Base-by-base conservation (phyloP, 2,329 filamentous ascomycete species). In the Verticillium dahliae region DNA sequence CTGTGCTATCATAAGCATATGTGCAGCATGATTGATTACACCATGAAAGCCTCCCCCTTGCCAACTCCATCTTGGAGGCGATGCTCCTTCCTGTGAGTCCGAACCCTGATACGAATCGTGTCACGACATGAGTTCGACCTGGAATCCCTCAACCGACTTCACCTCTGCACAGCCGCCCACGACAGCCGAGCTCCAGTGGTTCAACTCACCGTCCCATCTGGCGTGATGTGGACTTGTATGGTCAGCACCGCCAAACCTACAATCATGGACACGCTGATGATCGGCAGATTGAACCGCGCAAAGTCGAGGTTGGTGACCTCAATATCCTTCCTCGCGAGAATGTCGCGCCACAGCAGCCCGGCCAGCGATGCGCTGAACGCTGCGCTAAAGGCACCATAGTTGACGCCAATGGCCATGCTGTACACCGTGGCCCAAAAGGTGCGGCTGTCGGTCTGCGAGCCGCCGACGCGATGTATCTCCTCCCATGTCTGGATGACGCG, bases 351-450 rank as follows among this genome's bases (percentile, higher is more conserved):
- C 0, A 91, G 74, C 7, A 91, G 77, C 1, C 89, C 89, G 1
- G 89, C 89, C 1, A 91, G 73, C 0, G 88, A 90, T 0, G 88
- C 89, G 65, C 86, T 90, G 67, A 91, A 90, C 0, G 87, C 86
- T 0, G 85, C 83, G 69, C 87, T 90, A 69, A 91, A 91, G 0
- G 89, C 89, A 3, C 89, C 89, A 62, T 86, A 91, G 70, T 91
- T 91, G 62, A 91, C 86, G 1, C 88, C 88, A 0, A 91, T 74
- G 0, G 89, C 88, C 86, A 91, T 89, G 70, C 82, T 84, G 71
- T 91, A 91, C 0, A 91, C 83, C 0, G 88, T 89, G 0, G 82
- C 88, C 88, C 87, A 91, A 69, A 90, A 90, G 0, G 82, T 89
- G 4, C 88, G 81, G 54, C 90, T 75, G 9, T 76, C 81, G 56